A percentile compares a stretch with the other conserved stretches of the same genome.
Conservation (phyloP, 495 filamentous ascomycete species). For the Entonaema liquescens region DNA sequence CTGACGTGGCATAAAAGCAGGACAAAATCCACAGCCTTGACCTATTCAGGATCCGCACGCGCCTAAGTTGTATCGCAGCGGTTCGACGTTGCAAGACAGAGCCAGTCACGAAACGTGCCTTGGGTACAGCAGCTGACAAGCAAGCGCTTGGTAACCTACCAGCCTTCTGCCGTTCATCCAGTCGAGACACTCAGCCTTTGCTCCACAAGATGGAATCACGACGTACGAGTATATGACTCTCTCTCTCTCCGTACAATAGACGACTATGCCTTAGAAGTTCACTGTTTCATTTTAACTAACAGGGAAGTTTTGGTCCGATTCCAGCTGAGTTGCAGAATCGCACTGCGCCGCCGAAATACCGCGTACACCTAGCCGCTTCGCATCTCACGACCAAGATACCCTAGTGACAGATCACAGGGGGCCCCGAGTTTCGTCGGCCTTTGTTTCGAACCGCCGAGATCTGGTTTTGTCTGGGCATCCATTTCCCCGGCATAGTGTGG, state of each 20-base stretch:
- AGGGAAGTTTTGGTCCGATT: conserved; percentile 9
- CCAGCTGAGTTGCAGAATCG: neutral
- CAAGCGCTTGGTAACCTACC: conserved; percentile 30
- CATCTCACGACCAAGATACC: conserved; percentile 7
- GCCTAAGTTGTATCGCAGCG: conserved; percentile 31
- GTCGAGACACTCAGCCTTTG: neutral
- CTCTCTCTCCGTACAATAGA: neutral
- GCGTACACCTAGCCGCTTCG: conserved; percentile 12
- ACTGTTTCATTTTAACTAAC: neutral
- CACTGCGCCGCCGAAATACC: conserved; percentile 28
- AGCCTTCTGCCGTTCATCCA: conserved; percentile 15
- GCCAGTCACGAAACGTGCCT: conserved; percentile 31
- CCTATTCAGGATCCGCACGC: conserved; percentile 27
- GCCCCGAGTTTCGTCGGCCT: conserved; percentile 15
- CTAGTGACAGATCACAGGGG: conserved; percentile 36
- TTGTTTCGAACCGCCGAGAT: conserved; percentile 32
- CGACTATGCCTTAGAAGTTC: neutral
- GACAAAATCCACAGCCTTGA: conserved; percentile 3
- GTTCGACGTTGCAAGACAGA: conserved; percentile 22
- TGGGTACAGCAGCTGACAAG: conserved; percentile 4
- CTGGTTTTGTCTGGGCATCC: conserved; percentile 8
- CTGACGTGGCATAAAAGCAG: conserved; percentile 34
- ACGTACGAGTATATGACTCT: neutral
- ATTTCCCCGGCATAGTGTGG: conserved; percentile 19
- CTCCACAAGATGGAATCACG: neutral